Base-by-base conservation (phyloP, 768 basidiomycete genomes). In the Pleurotus tuoliensis region DNA sequence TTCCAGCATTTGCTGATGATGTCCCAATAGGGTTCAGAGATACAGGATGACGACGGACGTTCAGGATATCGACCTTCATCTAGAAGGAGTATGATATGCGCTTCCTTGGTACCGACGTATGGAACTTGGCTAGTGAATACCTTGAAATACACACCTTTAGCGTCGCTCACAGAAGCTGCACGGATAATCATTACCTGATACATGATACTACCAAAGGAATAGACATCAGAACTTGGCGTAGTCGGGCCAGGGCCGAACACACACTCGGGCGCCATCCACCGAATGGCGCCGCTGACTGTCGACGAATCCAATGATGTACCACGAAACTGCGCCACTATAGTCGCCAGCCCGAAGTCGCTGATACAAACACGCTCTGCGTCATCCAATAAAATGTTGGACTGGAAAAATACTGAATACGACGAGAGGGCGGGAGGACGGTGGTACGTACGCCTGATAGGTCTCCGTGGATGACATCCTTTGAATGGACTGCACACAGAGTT, bases 191-290 rank as follows among this genome's bases (percentile, higher is more conserved):
- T 47, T 41, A 62, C 63, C 55, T 64, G 63, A 22, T 62, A 56
- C 58, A 68, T 67, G 12, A 71, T 63, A 50, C 70, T 72, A 7
- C 68, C 73, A 48, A 75, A 73, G 0, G 74, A 75, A 55, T 72
- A 76, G 7, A 73, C 63, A 53, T 76, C 74, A n/a, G 67, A 44
- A n/a, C 6, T 15, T 5, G 30, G 12, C 5, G 52, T 13, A 25
- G n/a, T 11, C 11, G 24, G 38, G 16, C 47, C 47, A 16, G 30
- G 20, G 27, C 27, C 48, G 48, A 50, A 50, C 8, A 54, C 38
- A 30, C 16, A 41, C 41, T 54, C 52, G 24, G 52, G 52, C 2
- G 52, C 52, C 52, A 44, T 44, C 52, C 52, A 54, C 15, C 52
- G 52, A 12, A 54, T 44, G 18, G 52, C 34, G 5, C 52, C 52